phyloP scores from a whole-genome alignment of 129 eudicot genomes.

The Arctium minus region DNA sequence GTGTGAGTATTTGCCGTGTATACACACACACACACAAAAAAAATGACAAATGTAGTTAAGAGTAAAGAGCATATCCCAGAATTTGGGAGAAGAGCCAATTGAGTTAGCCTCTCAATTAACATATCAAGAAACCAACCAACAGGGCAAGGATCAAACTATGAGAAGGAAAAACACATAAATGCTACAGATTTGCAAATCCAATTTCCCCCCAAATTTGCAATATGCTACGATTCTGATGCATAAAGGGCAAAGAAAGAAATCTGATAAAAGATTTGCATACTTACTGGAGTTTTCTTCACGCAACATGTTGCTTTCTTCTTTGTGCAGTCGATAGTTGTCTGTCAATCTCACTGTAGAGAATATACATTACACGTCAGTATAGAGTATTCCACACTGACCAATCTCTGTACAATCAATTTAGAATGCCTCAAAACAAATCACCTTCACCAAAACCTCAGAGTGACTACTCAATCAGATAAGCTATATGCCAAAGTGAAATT shows the following conservation, averaged over 20 bases:
- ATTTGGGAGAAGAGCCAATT: not conserved
- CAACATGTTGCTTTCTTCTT: slow-evolving; percentile 43
- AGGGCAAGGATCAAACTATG: not conserved
- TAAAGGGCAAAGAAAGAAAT: not conserved
- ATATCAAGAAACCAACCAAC: not conserved
- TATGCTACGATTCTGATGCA: not conserved
- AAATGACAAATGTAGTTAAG: not conserved
- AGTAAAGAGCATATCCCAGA: not conserved
- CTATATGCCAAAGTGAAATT: not conserved
- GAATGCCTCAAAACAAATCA: not conserved
- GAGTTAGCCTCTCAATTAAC: not conserved
- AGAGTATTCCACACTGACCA: not conserved
- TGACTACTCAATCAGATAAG: not conserved
- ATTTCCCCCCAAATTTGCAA: not conserved
- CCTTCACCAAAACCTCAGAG: not conserved
- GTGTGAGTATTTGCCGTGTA: too few species aligned
- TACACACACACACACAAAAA: too few species aligned
- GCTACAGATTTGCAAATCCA: not conserved
- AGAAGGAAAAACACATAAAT: not conserved
- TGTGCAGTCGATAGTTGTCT: slow-evolving; percentile 38
- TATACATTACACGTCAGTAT: slow-evolving; percentile 10
- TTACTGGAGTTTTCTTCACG: slow-evolving; percentile 39
- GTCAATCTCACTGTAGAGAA: slow-evolving; percentile 44
- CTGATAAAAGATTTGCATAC: not conserved
- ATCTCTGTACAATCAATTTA: not conserved